Percentiles rank a stretch among this genome's conserved stretches.
Conservation (phyloP, 2,329 filamentous ascomycete species). For the Fusarium sp. region DNA sequence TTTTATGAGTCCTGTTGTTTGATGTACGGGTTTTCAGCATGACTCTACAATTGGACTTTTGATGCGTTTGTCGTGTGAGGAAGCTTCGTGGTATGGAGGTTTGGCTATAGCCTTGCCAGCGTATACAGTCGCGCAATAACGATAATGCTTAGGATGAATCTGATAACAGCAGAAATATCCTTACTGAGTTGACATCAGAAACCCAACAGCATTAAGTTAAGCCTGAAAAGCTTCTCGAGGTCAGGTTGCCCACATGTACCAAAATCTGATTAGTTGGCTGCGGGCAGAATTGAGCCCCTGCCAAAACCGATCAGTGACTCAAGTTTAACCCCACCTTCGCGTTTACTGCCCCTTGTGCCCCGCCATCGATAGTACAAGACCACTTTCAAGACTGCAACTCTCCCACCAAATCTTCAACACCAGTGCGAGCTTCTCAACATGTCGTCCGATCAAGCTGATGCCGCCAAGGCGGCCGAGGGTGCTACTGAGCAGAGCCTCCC, state of each 20-base stretch:
- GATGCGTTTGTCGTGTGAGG: not conserved
- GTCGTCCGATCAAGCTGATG: constrained; percentile 54
- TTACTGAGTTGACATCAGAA: not conserved
- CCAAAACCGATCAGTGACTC: constrained; percentile 46
- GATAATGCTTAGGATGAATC: not conserved
- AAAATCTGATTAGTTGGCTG: not conserved
- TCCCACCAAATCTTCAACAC: constrained; percentile 42
- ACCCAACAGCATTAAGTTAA: not conserved
- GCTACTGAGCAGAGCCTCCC: constrained; percentile 50
- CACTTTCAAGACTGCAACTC: constrained; percentile 37
- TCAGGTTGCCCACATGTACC: not conserved
- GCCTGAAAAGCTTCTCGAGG: not conserved
- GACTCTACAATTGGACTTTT: not conserved
- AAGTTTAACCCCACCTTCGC: constrained; percentile 49
- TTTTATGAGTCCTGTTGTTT: not conserved
- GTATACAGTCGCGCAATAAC: not conserved
- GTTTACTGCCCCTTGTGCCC: constrained; percentile 49
- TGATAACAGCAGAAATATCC: not conserved
- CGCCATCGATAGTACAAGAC: constrained; percentile 39
- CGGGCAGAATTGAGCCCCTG: constrained; percentile 9
- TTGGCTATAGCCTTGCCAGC: not conserved
- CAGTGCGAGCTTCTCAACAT: constrained; percentile 44
- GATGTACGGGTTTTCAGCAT: not conserved
- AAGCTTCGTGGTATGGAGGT: not conserved
- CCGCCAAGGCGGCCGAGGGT: constrained; percentile 50